Evolutionary conservation across 164 flowering plant species (phyloP).

Genomic region (Chimonanthus salicifolius): DNA sequence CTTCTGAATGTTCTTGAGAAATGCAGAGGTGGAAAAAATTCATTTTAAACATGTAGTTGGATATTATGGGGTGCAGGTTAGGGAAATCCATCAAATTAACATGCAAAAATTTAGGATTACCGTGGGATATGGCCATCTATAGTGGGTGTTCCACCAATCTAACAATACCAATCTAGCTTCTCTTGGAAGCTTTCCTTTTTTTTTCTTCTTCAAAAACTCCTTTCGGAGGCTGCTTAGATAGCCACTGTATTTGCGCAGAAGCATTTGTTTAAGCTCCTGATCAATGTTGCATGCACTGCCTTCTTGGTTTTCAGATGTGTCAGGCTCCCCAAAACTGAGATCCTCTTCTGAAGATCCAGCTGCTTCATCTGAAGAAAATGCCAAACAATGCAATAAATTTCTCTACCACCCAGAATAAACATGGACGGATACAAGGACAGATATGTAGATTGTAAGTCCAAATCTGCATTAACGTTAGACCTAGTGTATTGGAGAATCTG

Average conservation of each 20-base stretch:
- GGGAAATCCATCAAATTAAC: background rate
- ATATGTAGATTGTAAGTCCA: too few species aligned
- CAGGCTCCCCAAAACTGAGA: constrained; percentile 37
- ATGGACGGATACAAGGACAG: background rate
- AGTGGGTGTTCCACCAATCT: constrained; percentile 68
- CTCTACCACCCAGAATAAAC: background rate
- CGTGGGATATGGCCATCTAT: constrained; percentile 79
- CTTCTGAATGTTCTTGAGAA: too few species aligned
- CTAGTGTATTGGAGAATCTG: background rate
- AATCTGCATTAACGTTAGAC: background rate
- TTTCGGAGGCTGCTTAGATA: constrained; percentile 47
- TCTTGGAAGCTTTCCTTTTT: constrained; percentile 67
- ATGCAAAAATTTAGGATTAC: constrained; percentile 21
- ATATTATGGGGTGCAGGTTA: background rate
- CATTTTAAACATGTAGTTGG: too few species aligned
- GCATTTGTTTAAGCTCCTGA: constrained; percentile 47
- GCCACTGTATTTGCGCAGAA: constrained; percentile 57
- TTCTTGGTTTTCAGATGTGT: constrained; percentile 32
- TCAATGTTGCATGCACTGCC: constrained; percentile 15
- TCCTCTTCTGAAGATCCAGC: constrained; percentile 51
- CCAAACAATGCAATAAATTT: background rate
- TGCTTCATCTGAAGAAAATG: constrained; percentile 26
- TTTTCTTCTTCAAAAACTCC: constrained; percentile 54
- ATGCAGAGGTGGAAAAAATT: too few species aligned
- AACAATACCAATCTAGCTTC: constrained; percentile 39